Percentiles rank a stretch among this genome's conserved stretches.
These are phyloP conservation scores for Jimgerdemannia lactiflua DNA, from an alignment of 192 early-diverging fungal genomes.

Conservation along the genomic window DNA sequence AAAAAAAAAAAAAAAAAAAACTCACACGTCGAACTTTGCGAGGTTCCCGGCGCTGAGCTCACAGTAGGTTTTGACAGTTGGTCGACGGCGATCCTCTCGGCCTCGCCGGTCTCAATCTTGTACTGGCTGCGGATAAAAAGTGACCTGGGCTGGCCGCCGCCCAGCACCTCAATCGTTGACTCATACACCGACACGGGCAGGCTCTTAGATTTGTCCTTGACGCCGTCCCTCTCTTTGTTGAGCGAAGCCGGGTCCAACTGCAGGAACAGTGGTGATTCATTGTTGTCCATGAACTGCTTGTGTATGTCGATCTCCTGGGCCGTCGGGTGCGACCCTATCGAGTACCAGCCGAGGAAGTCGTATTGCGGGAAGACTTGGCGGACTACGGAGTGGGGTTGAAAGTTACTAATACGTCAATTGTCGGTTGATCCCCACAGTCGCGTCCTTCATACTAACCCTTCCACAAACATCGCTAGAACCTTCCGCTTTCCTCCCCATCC, in stretches of 20 bases:
- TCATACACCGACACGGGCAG: constrained; percentile 80
- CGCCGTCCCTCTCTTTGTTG: constrained; percentile 17
- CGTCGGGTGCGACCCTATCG: constrained; percentile 61
- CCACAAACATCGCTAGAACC: background rate
- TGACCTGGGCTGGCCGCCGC: constrained; percentile 47
- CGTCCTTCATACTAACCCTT: background rate
- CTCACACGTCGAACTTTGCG: constrained; percentile 52
- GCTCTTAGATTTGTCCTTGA: constrained; percentile 37
- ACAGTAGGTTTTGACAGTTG: constrained; percentile 69
- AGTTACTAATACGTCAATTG: background rate
- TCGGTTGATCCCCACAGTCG: background rate
- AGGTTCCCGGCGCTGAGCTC: constrained; percentile 43
- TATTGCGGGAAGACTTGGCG: constrained; percentile 80
- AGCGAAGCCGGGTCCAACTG: constrained; percentile 62
- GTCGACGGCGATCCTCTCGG: constrained; percentile 85
- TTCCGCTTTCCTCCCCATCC: background rate
- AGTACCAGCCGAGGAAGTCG: constrained; percentile 87
- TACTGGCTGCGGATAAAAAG: constrained; percentile 65
- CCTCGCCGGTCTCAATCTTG: constrained; percentile 82
- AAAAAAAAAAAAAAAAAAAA: constrained; percentile 5
- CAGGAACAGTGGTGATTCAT: constrained; percentile 75
- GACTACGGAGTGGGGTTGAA: constrained; percentile 38
- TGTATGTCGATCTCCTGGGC: constrained; percentile 64
- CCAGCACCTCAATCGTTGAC: constrained; percentile 66
- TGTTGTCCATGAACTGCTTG: constrained; percentile 71